Conservation (phyloP, 1,139 yeast genomes). For the Yamadazyma atmosphaerica region DNA sequence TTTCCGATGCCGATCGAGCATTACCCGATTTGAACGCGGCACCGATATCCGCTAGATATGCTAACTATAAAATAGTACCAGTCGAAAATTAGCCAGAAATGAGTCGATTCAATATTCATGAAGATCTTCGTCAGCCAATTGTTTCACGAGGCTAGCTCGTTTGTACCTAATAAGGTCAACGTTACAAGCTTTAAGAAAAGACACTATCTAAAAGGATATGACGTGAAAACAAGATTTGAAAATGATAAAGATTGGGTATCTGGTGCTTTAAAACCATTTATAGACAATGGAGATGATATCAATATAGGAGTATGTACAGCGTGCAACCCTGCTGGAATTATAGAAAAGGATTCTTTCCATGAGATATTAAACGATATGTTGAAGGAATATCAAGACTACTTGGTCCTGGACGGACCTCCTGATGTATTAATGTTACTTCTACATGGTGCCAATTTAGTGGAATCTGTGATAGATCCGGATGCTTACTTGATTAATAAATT, state of each 20-base stretch:
- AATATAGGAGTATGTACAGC: constrained; percentile 10
- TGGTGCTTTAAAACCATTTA: constrained; percentile 7
- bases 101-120: too few relatives aligned
- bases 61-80: too few relatives aligned
- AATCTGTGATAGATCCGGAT: constrained; percentile 9
- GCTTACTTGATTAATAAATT: constrained; percentile 8
- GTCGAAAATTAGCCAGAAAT: too few relatives aligned
- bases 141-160: constrained; percentile 1
- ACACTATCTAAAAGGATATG: constrained; percentile 10
- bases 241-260: constrained; percentile 10
- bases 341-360: constrained; percentile 7
- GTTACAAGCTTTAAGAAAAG: constrained; percentile 6
- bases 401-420: constrained; percentile 8
- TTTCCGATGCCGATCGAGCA: neutral
- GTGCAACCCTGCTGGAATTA: constrained; percentile 10
- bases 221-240: constrained; percentile 6
- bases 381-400: constrained; percentile 5
- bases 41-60: too few relatives aligned
- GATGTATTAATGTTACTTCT: constrained; percentile 10
- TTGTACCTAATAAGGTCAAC: constrained; percentile 7
- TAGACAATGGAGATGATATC: constrained; percentile 6
- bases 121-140: constrained; percentile 1
- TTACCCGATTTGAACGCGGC: neutral
- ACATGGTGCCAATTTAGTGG: constrained; percentile 12
- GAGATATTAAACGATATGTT: constrained; percentile 8